These are phyloP conservation scores for Globisporangium abappressorium DNA, from an alignment of 352 stramenopile genomes.

Conservation along the genomic window DNA sequence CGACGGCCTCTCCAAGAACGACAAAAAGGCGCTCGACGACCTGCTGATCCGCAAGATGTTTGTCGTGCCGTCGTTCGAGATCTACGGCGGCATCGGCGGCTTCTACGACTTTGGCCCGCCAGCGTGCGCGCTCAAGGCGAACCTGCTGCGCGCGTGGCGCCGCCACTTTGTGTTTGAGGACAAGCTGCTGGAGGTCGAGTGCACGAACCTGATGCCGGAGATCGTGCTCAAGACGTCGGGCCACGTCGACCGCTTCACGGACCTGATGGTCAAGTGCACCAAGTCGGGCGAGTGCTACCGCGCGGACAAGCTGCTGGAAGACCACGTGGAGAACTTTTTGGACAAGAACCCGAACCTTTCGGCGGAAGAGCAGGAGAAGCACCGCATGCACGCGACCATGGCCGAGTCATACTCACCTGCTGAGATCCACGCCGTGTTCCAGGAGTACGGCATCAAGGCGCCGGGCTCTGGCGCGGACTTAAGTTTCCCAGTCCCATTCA, in stretches of 20 bases:
- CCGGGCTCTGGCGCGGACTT: slow-evolving; percentile 90
- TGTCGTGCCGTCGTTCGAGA: slow-evolving; percentile 98
- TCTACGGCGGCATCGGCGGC: slow-evolving; percentile 98
- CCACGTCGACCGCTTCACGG: slow-evolving; percentile 99
- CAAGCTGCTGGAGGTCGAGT: slow-evolving; percentile 99
- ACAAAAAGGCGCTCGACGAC: slow-evolving; percentile 95
- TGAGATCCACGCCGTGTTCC: slow-evolving; percentile 95
- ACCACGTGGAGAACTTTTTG: slow-evolving; percentile 97
- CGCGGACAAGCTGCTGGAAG: slow-evolving; percentile 99
- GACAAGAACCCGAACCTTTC: slow-evolving; percentile 83
- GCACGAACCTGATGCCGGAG: slow-evolving; percentile 97
- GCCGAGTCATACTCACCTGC: slow-evolving; percentile 97
- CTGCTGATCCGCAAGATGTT: slow-evolving; percentile 99
- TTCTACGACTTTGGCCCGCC: slow-evolving; percentile 98
- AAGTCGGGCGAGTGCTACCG: slow-evolving; percentile 97
- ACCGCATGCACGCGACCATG: slow-evolving; percentile 93
- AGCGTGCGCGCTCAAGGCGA: slow-evolving; percentile 94
- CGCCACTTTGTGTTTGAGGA: slow-evolving; percentile 99
- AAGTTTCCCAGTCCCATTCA: slow-evolving; percentile 98
- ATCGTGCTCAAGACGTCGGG: slow-evolving; percentile 98
- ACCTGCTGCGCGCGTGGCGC: slow-evolving; percentile 95
- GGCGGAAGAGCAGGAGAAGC: slow-evolving; percentile 88
- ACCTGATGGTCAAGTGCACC: slow-evolving; percentile 99
- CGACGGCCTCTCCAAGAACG: slow-evolving; percentile 64
- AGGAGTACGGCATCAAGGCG: slow-evolving; percentile 94